Evolutionary conservation across 1,284 basidiomycete genomes (phyloP).

Genomic region (Rugosomyces carneus): DNA sequence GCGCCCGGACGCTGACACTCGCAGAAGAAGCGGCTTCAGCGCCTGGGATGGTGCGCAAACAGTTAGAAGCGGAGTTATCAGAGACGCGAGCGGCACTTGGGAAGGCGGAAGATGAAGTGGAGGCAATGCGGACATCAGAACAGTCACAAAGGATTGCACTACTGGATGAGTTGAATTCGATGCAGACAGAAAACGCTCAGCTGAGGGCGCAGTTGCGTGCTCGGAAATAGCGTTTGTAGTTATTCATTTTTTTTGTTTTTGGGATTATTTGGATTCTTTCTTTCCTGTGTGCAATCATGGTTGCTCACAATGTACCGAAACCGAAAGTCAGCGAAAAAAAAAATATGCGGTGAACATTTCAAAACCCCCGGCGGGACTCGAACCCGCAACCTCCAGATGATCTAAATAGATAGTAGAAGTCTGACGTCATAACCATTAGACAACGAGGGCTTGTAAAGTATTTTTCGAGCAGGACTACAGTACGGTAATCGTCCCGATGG

Average conservation of each 20-base stretch:
- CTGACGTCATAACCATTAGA: constrained; percentile 67
- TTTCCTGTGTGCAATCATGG: too few species aligned
- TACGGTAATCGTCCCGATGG: too few species aligned
- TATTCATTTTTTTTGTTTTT: constrained; percentile 9
- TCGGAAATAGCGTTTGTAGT: constrained; percentile 32
- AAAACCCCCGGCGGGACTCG: constrained; percentile 57
- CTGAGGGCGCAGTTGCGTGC: constrained; percentile 64
- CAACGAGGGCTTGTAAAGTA: constrained; percentile 20
- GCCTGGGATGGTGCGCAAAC: constrained; percentile 49
- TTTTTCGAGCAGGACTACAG: too few species aligned
- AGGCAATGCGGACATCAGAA: constrained; percentile 57
- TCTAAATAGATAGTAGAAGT: constrained; percentile 40
- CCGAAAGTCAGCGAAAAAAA: too few species aligned
- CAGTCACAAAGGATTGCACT: constrained; percentile 66
- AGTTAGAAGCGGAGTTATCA: constrained; percentile 49
- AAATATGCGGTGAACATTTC: too few species aligned
- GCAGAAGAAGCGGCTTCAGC: constrained; percentile 70
- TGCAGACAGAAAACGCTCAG: constrained; percentile 70
- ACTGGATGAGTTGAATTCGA: constrained; percentile 71
- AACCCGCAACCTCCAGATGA: constrained; percentile 61
- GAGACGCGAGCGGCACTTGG: constrained; percentile 43
- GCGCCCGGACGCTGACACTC: constrained; percentile 63
- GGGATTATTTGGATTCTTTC: not conserved
- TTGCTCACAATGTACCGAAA: too few species aligned
- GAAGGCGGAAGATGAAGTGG: constrained; percentile 44